phyloP scores from a whole-genome alignment of 2,329 filamentous ascomycete genomes.

The Pyrenophora seminiperda region DNA sequence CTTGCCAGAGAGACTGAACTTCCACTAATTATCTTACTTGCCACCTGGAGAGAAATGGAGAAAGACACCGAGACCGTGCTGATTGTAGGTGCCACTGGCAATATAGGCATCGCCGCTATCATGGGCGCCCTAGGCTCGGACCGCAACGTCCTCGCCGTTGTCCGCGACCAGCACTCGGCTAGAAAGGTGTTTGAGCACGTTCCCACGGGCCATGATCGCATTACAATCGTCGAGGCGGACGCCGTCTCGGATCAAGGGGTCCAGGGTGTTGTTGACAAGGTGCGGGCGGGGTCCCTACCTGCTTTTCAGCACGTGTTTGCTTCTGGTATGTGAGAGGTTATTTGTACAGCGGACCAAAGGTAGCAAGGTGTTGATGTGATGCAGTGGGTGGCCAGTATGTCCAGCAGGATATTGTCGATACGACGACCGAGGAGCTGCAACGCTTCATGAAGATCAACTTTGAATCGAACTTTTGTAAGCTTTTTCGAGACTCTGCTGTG shows the following conservation, averaged over 20 bases:
- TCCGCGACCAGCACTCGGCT: constrained; percentile 15
- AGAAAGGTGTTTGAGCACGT: constrained; percentile 13
- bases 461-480: constrained; percentile 13
- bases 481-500: too few relatives aligned
- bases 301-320: constrained; percentile 17
- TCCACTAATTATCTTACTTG: neutral
- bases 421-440: constrained; percentile 1
- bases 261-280: constrained; percentile 10
- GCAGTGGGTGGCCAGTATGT: constrained; percentile 10
- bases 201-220: neutral
- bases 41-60: neutral
- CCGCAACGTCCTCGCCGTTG: constrained; percentile 15
- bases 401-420: neutral
- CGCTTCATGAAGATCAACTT: constrained; percentile 5
- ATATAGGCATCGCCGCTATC: constrained; percentile 12
- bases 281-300: constrained; percentile 7
- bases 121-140: constrained; percentile 9
- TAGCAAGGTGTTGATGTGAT: neutral
- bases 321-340: constrained; percentile 3
- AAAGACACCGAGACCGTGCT: constrained; percentile 9
- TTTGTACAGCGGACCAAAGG: neutral
- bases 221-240: constrained; percentile 11
- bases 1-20: neutral
- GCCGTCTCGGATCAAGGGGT: constrained; percentile 5
- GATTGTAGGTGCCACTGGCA: constrained; percentile 12